Percentiles rank a stretch among this genome's conserved stretches.
Conservation (phyloP, 2,329 filamentous ascomycete species). For the Cryphonectria japonica region DNA sequence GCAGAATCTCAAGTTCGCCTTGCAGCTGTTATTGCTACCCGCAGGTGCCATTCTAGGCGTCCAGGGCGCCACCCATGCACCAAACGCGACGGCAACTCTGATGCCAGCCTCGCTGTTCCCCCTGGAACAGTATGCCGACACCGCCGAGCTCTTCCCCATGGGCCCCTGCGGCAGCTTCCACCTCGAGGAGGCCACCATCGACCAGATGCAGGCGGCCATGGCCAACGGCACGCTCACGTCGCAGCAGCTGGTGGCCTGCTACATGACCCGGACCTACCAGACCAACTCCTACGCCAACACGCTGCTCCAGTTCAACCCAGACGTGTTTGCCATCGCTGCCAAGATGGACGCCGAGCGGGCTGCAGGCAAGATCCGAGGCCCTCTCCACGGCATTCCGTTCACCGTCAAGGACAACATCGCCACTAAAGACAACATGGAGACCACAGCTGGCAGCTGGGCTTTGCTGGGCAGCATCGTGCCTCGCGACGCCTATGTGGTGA, state of each 20-base stretch:
- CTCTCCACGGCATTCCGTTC: conserved; percentile 76
- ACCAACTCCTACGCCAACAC: conserved; percentile 67
- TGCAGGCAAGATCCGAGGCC: conserved; percentile 60
- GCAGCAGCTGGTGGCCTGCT: conserved; percentile 64
- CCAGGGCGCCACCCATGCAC: not conserved
- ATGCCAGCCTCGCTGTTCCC: conserved; percentile 40
- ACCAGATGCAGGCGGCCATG: conserved; percentile 66
- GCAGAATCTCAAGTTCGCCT: not conserved
- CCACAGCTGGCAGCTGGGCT: conserved; percentile 71
- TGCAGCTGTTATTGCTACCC: not conserved
- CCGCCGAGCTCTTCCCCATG: conserved; percentile 62
- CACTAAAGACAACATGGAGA: conserved; percentile 71
- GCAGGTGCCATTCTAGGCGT: not conserved
- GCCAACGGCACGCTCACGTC: conserved; percentile 57
- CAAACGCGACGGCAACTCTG: conserved; percentile 22
- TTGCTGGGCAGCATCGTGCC: conserved; percentile 68
- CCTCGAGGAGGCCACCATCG: conserved; percentile 72
- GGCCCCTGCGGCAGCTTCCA: conserved; percentile 60
- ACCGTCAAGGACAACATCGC: conserved; percentile 76
- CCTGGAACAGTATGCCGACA: conserved; percentile 41
- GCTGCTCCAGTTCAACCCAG: conserved; percentile 70
- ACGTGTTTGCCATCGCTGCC: conserved; percentile 64
- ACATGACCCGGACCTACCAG: conserved; percentile 63
- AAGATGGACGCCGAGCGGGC: conserved; percentile 63
- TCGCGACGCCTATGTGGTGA: conserved; percentile 68